Base-by-base conservation (phyloP, 345 rosid genomes). In the Arabis hirsuta region DNA sequence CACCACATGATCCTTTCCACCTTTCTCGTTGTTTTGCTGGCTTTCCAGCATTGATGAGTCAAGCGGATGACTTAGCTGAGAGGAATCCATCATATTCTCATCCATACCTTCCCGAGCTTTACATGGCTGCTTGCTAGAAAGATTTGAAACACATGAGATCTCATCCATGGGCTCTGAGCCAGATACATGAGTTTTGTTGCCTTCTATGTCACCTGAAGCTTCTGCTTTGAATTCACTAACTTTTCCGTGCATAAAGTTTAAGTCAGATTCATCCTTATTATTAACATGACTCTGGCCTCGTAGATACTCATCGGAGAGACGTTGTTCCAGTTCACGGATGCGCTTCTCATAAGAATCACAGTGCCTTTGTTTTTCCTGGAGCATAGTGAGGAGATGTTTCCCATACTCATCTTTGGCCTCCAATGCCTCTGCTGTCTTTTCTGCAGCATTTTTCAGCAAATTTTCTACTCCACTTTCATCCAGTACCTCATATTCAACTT, bases 11-110 rank as follows among this genome's bases (percentile, higher is more conserved):
- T 88, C 88, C 79, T 87, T 91, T 71, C 76, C 84, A 71, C 83
- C 83, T 79, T 83, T 87, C 66, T 84, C 92, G 12, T 61, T 67
- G 73, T 90, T 90, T 57, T 79, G 89, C 58, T 83, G 90, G 29
- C 86, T 89, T 76, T 96, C 98, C 80, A 69, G 69, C 97, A 95
- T 90, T 31, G 95, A 86, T 12, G 96, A 91, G 73, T 91, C 96
- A 80, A 95, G 81, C 36, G 77, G 92, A 48, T 83, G 80, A 82
- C 86, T 81, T 48, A 84, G 78, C 79, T 83, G 87, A 61, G 95
- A 90, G 46, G 96, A 88, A 72, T 96, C 99, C 88, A 90, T 73
- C 99, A 96, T 90, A 72, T 90, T 87, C 73, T 90, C 98, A 86
- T 96, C 99, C 73, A 75, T 86, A 43, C 90, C 97, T 84, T 92